Percentiles rank a stretch among this genome's conserved stretches.
Conservation (phyloP, 83 land plant species). For the Picea mariana region DNA sequence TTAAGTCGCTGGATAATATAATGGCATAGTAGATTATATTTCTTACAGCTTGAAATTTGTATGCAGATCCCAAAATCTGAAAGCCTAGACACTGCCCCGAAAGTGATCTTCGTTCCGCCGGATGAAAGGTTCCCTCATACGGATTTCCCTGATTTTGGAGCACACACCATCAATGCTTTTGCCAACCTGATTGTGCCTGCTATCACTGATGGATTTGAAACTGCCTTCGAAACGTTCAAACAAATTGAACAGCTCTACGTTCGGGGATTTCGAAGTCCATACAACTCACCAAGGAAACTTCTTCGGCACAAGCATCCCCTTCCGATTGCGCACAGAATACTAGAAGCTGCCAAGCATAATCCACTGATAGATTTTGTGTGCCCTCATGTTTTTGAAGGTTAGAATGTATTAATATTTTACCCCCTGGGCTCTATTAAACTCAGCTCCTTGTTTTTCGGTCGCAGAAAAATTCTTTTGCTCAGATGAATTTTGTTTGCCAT, state of each 20-base stretch:
- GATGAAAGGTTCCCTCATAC: constrained; percentile 9
- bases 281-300: background rate
- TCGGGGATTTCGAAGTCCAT: background rate
- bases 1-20: too few species aligned
- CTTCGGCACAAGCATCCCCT: background rate
- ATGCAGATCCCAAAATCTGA: constrained; percentile 57
- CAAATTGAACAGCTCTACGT: background rate
- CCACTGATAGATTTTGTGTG: background rate
- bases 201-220: background rate
- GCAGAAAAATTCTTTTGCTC: background rate
- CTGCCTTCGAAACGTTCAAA: constrained; percentile 18
- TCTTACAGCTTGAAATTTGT: too few species aligned
- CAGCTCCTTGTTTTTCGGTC: too few species aligned
- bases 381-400: background rate
- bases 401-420: too few species aligned
- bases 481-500: background rate
- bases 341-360: background rate
- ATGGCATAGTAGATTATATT: too few species aligned
- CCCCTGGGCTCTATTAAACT: too few species aligned
- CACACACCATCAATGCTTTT: constrained; percentile 31
- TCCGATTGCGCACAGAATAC: background rate
- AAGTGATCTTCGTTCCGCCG: constrained; percentile 40
- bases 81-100: constrained; percentile 29
- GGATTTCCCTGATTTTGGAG: background rate
- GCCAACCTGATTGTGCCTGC: constrained; percentile 42